These are phyloP conservation scores for Magnusiomyces ingens DNA, from an alignment of 1,139 yeast species.

Conservation along the genomic window DNA sequence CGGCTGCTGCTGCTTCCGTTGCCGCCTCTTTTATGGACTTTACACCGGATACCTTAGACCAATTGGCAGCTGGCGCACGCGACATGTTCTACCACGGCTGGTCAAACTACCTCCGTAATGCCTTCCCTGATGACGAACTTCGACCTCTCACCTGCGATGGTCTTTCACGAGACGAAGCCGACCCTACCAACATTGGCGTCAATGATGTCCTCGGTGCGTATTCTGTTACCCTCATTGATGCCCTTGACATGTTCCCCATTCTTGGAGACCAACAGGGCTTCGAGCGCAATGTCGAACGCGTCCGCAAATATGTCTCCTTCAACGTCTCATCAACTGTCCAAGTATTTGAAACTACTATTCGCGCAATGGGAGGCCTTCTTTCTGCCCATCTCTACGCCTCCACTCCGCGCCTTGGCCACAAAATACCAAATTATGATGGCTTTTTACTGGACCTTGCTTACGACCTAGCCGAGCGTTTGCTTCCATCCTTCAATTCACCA, in stretches of 20 bases:
- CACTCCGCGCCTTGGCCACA: constrained; percentile 46
- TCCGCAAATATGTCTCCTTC: constrained; percentile 43
- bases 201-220: constrained; percentile 86
- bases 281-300: constrained; percentile 42
- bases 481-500: constrained; percentile 58
- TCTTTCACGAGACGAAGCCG: constrained; percentile 53
- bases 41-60: too few species aligned
- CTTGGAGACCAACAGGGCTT: constrained; percentile 59
- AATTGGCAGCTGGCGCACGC: too few species aligned
- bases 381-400: constrained; percentile 71
- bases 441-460: constrained; percentile 60
- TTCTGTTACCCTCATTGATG: constrained; percentile 70
- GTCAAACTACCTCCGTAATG: constrained; percentile 60
- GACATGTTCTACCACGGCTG: constrained; percentile 69
- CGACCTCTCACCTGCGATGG: constrained; percentile 67
- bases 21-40: too few species aligned
- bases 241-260: constrained; percentile 69
- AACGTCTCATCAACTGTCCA: constrained; percentile 66
- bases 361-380: constrained; percentile 72
- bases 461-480: constrained; percentile 60
- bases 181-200: constrained; percentile 49
- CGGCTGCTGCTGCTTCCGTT: too few species aligned
- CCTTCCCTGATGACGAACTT: constrained; percentile 81
- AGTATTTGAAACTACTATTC: constrained; percentile 77
- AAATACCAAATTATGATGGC: constrained; percentile 53